phyloP scores from a whole-genome alignment of 169 alveolate species.

The Cryptosporidium parvum region DNA sequence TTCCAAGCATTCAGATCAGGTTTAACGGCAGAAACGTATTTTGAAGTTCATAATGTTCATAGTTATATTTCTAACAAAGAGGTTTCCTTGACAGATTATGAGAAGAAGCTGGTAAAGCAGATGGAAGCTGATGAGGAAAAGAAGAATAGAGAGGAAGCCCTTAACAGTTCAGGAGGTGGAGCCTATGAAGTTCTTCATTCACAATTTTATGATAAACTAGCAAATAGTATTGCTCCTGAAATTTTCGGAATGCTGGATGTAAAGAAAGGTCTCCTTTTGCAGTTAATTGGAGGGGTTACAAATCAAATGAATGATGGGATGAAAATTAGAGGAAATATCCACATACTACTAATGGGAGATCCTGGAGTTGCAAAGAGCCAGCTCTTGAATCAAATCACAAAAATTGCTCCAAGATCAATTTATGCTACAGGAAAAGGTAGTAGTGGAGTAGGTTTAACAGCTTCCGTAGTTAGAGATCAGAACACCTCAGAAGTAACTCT shows the following conservation, averaged over 20 bases:
- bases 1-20: slow-evolving; percentile 82
- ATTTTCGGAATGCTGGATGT: slow-evolving; percentile 97
- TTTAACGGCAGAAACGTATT: slow-evolving; percentile 84
- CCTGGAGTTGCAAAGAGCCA: slow-evolving; percentile 99
- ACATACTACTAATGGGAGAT: slow-evolving; percentile 96
- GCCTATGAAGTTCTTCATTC: slow-evolving; percentile 67
- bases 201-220: slow-evolving; percentile 89
- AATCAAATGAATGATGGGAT: slow-evolving; percentile 94
- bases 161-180: background rate
- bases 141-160: slow-evolving; percentile 2
- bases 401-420: slow-evolving; percentile 92
- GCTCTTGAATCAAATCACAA: slow-evolving; percentile 91
- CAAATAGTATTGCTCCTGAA: slow-evolving; percentile 97
- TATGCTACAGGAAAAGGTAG: slow-evolving; percentile 97
- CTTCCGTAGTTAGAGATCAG: slow-evolving; percentile 96
- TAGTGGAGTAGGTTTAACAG: slow-evolving; percentile 98
- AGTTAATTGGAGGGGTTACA: slow-evolving; percentile 94
- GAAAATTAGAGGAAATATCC: slow-evolving; percentile 98
- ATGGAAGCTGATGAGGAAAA: slow-evolving; percentile 20
- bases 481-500: slow-evolving; percentile 88
- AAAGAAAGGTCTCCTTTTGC: slow-evolving; percentile 93
- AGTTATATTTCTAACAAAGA: slow-evolving; percentile 80
- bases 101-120: slow-evolving; percentile 77
- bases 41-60: slow-evolving; percentile 83
- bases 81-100: slow-evolving; percentile 77